Evolutionary conservation across 169 alveolate species (phyloP).

Genomic region (Plasmodium vivax): DNA sequence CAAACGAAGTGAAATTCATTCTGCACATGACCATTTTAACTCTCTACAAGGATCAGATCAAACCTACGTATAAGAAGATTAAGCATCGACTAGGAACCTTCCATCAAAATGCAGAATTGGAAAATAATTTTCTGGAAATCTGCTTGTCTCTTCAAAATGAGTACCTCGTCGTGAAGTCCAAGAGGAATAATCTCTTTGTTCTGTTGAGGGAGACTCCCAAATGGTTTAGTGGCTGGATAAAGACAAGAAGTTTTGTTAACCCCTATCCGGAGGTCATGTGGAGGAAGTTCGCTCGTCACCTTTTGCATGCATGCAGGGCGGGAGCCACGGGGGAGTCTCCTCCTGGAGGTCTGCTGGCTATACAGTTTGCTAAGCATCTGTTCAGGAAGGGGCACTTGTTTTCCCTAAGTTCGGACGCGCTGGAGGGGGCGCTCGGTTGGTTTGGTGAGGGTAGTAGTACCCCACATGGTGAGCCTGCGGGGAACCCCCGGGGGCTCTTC

Average conservation of each 20-base stretch:
- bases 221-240: constrained; percentile 56
- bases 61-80: constrained; percentile 13
- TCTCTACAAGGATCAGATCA: constrained; percentile 23
- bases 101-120: background rate
- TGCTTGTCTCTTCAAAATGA: constrained; percentile 17
- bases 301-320: constrained; percentile 8
- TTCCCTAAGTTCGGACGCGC: background rate
- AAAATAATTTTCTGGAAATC: constrained; percentile 1
- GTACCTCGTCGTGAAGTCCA: constrained; percentile 24
- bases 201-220: constrained; percentile 48
- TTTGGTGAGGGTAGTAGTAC: background rate
- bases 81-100: background rate
- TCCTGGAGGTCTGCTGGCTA: background rate
- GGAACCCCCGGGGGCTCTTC: background rate
- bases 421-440: background rate
- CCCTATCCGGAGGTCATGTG: constrained; percentile 15
- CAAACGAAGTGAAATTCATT: constrained; percentile 33
- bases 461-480: background rate
- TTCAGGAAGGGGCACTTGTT: background rate
- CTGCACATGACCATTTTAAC: constrained; percentile 40
- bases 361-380: constrained; percentile 9
- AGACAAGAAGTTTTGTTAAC: constrained; percentile 21
- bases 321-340: background rate
- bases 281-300: constrained; percentile 2
- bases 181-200: constrained; percentile 18